phyloP scores from a whole-genome alignment of 805 yeast genomes.

The Diddensiella caesifluorescens region DNA sequence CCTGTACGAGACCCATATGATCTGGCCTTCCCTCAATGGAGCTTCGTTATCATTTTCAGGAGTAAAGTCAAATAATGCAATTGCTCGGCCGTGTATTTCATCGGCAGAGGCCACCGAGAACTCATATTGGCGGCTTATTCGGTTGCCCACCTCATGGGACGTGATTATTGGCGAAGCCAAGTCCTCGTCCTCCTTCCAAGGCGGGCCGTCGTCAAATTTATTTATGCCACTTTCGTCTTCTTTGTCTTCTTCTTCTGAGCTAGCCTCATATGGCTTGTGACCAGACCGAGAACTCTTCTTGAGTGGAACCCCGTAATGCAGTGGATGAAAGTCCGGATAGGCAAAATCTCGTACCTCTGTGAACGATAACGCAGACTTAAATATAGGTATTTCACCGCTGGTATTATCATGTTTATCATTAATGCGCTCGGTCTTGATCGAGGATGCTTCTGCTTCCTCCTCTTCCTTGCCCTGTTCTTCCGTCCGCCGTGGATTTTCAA shows the following conservation, averaged over 20 bases:
- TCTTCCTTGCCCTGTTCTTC: no score
- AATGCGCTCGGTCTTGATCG: no score
- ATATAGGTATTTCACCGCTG: constrained; percentile 15
- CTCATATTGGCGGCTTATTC: constrained; percentile 23
- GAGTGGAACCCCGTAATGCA: constrained; percentile 56
- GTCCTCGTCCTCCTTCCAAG: constrained; percentile 35
- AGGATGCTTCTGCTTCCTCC: no score
- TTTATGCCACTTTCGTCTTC: constrained; percentile 22
- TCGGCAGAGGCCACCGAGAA: constrained; percentile 30
- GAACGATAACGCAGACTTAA: constrained; percentile 32
- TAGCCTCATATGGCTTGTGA: constrained; percentile 9
- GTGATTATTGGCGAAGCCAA: constrained; percentile 26
- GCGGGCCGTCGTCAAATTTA: constrained; percentile 33
- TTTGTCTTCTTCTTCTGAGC: constrained; percentile 15
- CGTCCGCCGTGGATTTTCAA: no score
- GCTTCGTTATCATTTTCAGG: constrained; percentile 96
- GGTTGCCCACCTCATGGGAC: constrained; percentile 22
- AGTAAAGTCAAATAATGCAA: constrained; percentile 81
- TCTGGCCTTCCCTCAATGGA: constrained; percentile 69
- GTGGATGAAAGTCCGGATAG: constrained; percentile 61
- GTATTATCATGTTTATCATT: no score
- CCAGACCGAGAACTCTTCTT: constrained; percentile 8
- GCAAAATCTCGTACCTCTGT: constrained; percentile 76
- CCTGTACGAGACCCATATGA: constrained; percentile 77
- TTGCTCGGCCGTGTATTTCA: constrained; percentile 58